Conservation (phyloP, 163 green algal species). For the Scenedesmus sp. region DNA sequence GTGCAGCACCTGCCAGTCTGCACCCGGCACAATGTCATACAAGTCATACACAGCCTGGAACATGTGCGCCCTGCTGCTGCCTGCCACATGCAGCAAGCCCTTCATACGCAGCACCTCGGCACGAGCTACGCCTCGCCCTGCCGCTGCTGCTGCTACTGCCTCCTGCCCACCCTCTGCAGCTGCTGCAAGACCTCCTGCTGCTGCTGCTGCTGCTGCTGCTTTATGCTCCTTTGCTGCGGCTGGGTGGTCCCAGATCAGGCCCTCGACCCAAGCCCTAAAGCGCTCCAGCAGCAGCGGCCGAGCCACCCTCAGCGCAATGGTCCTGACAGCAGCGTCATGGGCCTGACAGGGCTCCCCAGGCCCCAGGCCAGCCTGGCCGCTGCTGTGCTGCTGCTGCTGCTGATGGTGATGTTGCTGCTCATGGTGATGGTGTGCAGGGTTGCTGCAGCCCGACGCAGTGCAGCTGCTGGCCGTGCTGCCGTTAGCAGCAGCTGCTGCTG, state of each 20-base stretch:
- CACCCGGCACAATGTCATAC: slow-evolving; percentile 78
- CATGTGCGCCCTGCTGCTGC: slow-evolving; percentile 63
- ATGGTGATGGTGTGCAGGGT: neutral
- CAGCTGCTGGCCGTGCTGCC: neutral
- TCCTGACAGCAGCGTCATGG: slow-evolving; percentile 53
- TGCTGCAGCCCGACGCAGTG: slow-evolving; percentile 11
- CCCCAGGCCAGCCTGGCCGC: slow-evolving; percentile 10
- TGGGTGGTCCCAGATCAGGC: slow-evolving; percentile 79
- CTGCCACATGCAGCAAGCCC: slow-evolving; percentile 73
- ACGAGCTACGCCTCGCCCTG: neutral
- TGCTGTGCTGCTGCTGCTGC: neutral
- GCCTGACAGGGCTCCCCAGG: neutral
- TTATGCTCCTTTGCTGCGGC: neutral
- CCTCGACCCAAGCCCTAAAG: slow-evolving; percentile 75
- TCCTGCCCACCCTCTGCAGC: neutral
- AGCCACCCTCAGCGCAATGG: slow-evolving; percentile 39
- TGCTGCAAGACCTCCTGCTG: neutral
- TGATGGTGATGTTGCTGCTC: neutral
- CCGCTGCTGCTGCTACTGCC: neutral
- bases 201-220: neutral
- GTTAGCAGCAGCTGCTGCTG: neutral
- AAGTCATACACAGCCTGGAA: slow-evolving; percentile 83
- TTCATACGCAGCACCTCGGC: slow-evolving; percentile 86
- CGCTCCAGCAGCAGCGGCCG: slow-evolving; percentile 27
- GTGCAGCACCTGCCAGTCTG: slow-evolving; percentile 18